A percentile compares a stretch with the other conserved stretches of the same genome.
phyloP scores from a whole-genome alignment of 2,329 filamentous ascomycete genomes.

The Sarocladiaceae sp. region DNA sequence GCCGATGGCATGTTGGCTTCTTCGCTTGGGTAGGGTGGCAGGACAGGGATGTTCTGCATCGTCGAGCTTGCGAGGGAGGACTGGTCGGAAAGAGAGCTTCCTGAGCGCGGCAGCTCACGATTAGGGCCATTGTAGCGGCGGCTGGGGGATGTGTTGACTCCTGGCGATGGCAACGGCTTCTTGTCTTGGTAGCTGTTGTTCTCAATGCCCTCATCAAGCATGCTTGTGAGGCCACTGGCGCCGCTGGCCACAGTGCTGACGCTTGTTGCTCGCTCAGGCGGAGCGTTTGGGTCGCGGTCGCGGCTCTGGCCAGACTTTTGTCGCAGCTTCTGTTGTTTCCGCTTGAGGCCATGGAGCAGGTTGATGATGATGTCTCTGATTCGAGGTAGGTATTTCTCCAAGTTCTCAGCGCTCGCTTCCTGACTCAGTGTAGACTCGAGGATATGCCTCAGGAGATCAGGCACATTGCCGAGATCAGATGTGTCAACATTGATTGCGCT shows the following conservation, averaged over 20 bases:
- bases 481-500: constrained; percentile 96
- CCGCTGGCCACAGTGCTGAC: constrained; percentile 52
- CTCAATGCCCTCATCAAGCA: constrained; percentile 55
- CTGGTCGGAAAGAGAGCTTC: constrained; percentile 41
- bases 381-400: constrained; percentile 87
- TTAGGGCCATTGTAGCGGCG: constrained; percentile 37
- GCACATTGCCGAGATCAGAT: constrained; percentile 87
- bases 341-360: constrained; percentile 87
- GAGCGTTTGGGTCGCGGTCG: constrained; percentile 42
- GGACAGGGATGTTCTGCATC: constrained; percentile 69
- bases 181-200: constrained; percentile 29
- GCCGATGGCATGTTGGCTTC: constrained; percentile 41
- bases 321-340: constrained; percentile 85
- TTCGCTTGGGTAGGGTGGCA: constrained; percentile 64
- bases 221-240: constrained; percentile 47
- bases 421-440: constrained; percentile 95
- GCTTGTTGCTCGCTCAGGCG: constrained; percentile 48
- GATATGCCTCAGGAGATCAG: constrained; percentile 82
- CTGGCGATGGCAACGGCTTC: constrained; percentile 18
- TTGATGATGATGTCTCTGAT: constrained; percentile 99
- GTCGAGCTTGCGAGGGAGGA: constrained; percentile 68
- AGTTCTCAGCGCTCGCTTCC: constrained; percentile 85
- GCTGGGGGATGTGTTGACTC: constrained; percentile 36
- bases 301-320: constrained; percentile 47
- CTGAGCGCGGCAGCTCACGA: constrained; percentile 42